A percentile compares a stretch with the other conserved stretches of the same genome.
Conservation (phyloP, 768 basidiomycete genomes). For the Lanmaoa rubissima region DNA sequence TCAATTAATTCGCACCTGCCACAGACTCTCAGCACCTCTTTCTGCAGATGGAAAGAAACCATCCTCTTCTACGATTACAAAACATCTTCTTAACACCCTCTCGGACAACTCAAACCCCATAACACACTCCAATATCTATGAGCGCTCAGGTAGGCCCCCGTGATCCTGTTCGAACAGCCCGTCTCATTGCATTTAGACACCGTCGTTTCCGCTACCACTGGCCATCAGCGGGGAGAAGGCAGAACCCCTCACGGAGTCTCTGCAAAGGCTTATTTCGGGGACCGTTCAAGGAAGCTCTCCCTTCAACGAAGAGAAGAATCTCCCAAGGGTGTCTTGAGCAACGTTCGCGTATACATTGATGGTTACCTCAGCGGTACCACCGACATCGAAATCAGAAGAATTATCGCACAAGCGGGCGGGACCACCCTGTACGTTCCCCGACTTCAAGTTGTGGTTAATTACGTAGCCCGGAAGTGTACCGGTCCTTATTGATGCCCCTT, state of each 20-base stretch:
- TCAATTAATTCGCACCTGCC: conserved; percentile 3
- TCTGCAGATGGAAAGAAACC: conserved; percentile 32
- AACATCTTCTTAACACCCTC: conserved; percentile 59
- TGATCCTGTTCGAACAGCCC: not conserved
- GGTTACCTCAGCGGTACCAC: conserved; percentile 72
- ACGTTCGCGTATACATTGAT: conserved; percentile 64
- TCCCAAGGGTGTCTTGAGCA: conserved; percentile 31
- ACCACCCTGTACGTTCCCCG: conserved; percentile 50
- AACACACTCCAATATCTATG: conserved; percentile 63
- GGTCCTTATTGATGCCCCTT: not conserved
- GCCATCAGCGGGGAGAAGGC: conserved; percentile 64
- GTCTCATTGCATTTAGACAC: conserved; percentile 41
- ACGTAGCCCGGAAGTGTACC: too few species aligned
- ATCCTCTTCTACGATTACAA: conserved; percentile 49
- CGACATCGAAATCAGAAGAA: conserved; percentile 75
- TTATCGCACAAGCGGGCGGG: conserved; percentile 68
- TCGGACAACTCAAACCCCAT: conserved; percentile 71
- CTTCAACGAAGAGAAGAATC: conserved; percentile 23
- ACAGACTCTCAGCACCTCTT: conserved; percentile 32
- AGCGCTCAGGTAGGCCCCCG: conserved; percentile 52
- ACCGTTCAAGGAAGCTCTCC: conserved; percentile 47
- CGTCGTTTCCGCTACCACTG: conserved; percentile 61
- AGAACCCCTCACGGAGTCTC: conserved; percentile 25
- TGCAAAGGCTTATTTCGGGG: conserved; percentile 38
- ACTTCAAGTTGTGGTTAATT: not conserved